Conservation (phyloP, 257 asterid genomes). For the Solanum infundibuliforme region DNA sequence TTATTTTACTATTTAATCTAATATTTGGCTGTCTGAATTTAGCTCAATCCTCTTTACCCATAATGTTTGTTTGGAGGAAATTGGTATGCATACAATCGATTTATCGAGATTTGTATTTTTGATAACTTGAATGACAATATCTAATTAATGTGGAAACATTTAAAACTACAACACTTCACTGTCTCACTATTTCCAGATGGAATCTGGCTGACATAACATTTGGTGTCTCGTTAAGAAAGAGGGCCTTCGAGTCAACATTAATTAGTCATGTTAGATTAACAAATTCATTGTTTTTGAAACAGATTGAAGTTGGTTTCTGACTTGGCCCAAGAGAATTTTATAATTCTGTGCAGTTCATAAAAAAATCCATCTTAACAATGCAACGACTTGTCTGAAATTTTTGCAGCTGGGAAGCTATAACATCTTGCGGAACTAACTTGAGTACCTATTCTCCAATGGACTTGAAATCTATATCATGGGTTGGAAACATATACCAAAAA, state of each 20-base stretch:
- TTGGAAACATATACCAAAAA: conserved; percentile 56
- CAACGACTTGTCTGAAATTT: background rate
- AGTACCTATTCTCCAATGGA: conserved; percentile 32
- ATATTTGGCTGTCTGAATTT: background rate
- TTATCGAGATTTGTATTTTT: background rate
- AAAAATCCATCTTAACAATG: background rate
- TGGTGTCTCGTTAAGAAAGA: background rate
- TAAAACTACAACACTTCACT: background rate
- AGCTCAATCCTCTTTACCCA: background rate
- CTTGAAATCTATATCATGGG: conserved; percentile 67
- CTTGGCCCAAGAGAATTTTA: background rate
- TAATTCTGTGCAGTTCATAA: background rate
- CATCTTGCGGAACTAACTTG: background rate
- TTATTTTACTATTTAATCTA: background rate
- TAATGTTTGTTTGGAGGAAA: background rate
- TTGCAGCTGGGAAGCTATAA: conserved; percentile 12
- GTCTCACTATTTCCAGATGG: background rate
- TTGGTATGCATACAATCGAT: background rate
- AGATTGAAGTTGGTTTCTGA: background rate
- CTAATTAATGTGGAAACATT: background rate
- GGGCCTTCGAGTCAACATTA: background rate
- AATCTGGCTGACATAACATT: background rate
- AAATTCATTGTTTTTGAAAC: background rate
- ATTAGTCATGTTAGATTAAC: background rate
- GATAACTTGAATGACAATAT: background rate